These are phyloP conservation scores for Copromyces sp. DNA, from an alignment of 495 filamentous ascomycete genomes.

Conservation along the genomic window DNA sequence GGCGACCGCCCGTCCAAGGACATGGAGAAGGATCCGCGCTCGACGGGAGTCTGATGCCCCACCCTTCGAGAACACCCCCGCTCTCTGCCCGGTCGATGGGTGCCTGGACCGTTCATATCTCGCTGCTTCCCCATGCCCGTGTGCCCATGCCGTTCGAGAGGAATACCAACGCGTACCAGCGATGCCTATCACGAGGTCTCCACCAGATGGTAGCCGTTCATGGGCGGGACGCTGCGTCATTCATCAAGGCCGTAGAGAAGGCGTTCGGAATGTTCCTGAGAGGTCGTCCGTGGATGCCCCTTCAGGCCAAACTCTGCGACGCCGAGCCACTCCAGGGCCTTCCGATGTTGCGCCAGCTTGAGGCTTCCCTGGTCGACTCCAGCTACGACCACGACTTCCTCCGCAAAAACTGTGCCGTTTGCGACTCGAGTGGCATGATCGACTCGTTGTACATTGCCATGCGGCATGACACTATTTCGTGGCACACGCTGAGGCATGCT, in stretches of 20 bases:
- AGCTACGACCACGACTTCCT: slow-evolving; percentile 40
- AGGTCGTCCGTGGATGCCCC: slow-evolving; percentile 41
- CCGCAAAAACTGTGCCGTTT: slow-evolving; percentile 37
- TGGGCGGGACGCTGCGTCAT: slow-evolving; percentile 37
- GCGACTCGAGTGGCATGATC: slow-evolving; percentile 40
- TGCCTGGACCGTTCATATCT: slow-evolving; percentile 47
- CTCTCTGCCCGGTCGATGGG: slow-evolving; percentile 16
- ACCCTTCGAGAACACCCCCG: slow-evolving; percentile 5
- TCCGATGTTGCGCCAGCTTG: slow-evolving; percentile 44
- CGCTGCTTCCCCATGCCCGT: slow-evolving; percentile 39
- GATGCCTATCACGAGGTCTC: slow-evolving; percentile 45
- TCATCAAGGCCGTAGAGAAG: slow-evolving; percentile 33
- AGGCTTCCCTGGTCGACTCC: slow-evolving; percentile 24
- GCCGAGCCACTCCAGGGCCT: slow-evolving; percentile 42
- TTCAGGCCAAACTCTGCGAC: slow-evolving; percentile 46
- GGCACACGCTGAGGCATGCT: slow-evolving; percentile 35
- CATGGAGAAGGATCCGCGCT: slow-evolving; percentile 8
- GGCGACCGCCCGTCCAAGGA: slow-evolving; percentile 8
- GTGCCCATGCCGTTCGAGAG: slow-evolving; percentile 50
- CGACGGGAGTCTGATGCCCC: slow-evolving; percentile 9
- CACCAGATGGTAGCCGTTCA: slow-evolving; percentile 42
- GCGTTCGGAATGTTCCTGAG: slow-evolving; percentile 40
- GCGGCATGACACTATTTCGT: slow-evolving; percentile 35
- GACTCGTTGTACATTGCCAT: slow-evolving; percentile 47
- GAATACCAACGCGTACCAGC: slow-evolving; percentile 47